Evolutionary conservation across 2,329 filamentous ascomycete genomes (phyloP).

Genomic region (Myrmaecium sp.): DNA sequence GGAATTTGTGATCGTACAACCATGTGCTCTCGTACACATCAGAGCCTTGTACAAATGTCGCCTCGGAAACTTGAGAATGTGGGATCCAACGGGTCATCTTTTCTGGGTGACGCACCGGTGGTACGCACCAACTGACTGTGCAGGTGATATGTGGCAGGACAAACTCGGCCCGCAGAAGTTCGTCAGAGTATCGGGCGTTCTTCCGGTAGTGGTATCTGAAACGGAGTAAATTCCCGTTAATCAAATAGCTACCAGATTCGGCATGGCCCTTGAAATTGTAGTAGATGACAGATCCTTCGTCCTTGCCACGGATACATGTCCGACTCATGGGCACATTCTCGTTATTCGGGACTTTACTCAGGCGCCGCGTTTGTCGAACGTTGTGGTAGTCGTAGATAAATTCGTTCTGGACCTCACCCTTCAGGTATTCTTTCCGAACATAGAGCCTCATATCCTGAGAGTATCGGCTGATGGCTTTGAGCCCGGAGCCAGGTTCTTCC

Average conservation of each 20-base stretch:
- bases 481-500: conserved; percentile 26
- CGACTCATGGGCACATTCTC: conserved; percentile 23
- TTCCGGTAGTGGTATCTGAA: conserved; percentile 40
- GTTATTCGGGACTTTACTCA: conserved; percentile 22
- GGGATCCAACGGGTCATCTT: conserved; percentile 39
- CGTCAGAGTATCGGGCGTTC: conserved; percentile 35
- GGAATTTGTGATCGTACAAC: conserved; percentile 24
- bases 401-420: conserved; percentile 26
- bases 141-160: conserved; percentile 35
- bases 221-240: conserved; percentile 32
- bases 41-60: conserved; percentile 35
- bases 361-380: conserved; percentile 13
- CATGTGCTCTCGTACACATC: conserved; percentile 35
- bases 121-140: conserved; percentile 37
- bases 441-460: conserved; percentile 28
- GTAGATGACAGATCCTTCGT: conserved; percentile 29
- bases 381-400: conserved; percentile 32
- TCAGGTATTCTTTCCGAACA: conserved; percentile 27
- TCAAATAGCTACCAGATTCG: conserved; percentile 35
- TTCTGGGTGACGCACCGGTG: conserved; percentile 31
- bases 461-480: conserved; percentile 32
- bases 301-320: conserved; percentile 28
- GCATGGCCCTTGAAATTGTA: conserved; percentile 38
- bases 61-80: conserved; percentile 36
- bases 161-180: conserved; percentile 39